Evolutionary conservation across 306 rosid genomes (phyloP).

Genomic region (Fragaria vesca): DNA sequence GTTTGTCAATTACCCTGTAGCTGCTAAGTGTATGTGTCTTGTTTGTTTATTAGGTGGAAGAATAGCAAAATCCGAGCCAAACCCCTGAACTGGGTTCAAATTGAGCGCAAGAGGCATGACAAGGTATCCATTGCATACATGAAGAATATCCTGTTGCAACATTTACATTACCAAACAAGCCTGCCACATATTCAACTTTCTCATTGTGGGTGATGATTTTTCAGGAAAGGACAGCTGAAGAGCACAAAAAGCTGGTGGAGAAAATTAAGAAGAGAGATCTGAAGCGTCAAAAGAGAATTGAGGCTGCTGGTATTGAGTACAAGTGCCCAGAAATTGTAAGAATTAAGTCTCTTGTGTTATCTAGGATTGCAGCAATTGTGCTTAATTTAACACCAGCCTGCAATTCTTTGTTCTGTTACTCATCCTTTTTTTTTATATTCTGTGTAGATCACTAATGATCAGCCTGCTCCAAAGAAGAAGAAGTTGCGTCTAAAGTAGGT

Average conservation of each 20-base stretch:
- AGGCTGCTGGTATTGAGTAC: conserved; percentile 80
- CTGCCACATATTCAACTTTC: not conserved
- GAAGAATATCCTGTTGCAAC: not conserved
- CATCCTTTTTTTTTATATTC: conserved; percentile 5
- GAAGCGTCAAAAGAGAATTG: conserved; percentile 60
- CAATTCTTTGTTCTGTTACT: not conserved
- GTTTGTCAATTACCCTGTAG: not conserved
- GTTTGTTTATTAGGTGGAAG: conserved; percentile 56
- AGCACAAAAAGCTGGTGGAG: conserved; percentile 60
- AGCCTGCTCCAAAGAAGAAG: conserved; percentile 74
- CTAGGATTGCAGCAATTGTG: not conserved
- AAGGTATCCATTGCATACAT: conserved; percentile 45
- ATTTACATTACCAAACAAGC: not conserved
- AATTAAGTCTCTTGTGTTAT: not conserved
- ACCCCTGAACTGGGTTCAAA: conserved; percentile 54
- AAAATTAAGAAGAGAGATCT: conserved; percentile 56
- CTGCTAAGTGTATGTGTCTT: not conserved
- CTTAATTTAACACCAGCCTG: not conserved
- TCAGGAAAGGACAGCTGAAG: conserved; percentile 76
- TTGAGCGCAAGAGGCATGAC: conserved; percentile 56
- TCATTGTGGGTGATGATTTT: conserved; percentile 19
- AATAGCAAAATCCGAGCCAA: conserved; percentile 52
- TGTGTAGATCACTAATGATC: conserved; percentile 49
- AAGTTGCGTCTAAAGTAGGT: conserved; percentile 51
- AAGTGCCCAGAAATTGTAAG: conserved; percentile 88